phyloP scores from a whole-genome alignment of 768 basidiomycete species.

The Lactarius hengduanensis region DNA sequence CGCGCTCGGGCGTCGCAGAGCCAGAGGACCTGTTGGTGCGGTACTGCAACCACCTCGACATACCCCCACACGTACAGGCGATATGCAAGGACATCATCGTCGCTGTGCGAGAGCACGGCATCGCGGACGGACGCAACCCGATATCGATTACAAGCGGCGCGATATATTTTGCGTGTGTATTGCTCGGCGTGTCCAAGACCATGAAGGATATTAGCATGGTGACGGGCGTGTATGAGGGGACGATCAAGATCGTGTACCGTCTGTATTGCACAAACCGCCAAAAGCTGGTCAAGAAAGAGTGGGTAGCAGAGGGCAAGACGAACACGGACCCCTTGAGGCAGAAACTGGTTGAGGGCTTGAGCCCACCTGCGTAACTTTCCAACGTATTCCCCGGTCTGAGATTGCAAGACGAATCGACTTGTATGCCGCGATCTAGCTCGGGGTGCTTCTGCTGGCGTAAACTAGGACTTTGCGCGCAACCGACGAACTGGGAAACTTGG shows the following conservation, averaged over 20 bases:
- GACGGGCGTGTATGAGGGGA: constrained; percentile 93
- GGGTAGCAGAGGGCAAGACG: constrained; percentile 79
- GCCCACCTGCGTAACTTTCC: too few relatives aligned
- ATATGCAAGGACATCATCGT: constrained; percentile 82
- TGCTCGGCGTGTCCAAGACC: constrained; percentile 72
- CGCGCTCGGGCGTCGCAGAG: constrained; percentile 46
- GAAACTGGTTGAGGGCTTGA: too few relatives aligned
- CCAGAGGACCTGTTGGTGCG: constrained; percentile 87
- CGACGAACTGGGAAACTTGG: too few relatives aligned
- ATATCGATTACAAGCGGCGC: constrained; percentile 98
- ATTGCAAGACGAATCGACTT: too few relatives aligned
- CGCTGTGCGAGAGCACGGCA: constrained; percentile 75
- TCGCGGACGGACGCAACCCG: constrained; percentile 91
- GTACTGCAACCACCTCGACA: constrained; percentile 89
- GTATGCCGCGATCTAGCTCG: too few relatives aligned
- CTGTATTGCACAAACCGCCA: constrained; percentile 71
- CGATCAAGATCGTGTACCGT: constrained; percentile 87
- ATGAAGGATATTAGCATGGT: constrained; percentile 86
- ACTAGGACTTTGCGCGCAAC: too few relatives aligned
- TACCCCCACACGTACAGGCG: constrained; percentile 77
- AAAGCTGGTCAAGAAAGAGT: constrained; percentile 80
- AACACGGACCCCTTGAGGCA: constrained; percentile 38
- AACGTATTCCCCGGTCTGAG: too few relatives aligned
- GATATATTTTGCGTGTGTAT: constrained; percentile 89
- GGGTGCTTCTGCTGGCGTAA: too few relatives aligned